Evolutionary conservation across 2,329 filamentous ascomycete species (phyloP), one percentile per base, ranked within the genome.

Genomic region (Bimuria novae-zelandiae): DNA sequence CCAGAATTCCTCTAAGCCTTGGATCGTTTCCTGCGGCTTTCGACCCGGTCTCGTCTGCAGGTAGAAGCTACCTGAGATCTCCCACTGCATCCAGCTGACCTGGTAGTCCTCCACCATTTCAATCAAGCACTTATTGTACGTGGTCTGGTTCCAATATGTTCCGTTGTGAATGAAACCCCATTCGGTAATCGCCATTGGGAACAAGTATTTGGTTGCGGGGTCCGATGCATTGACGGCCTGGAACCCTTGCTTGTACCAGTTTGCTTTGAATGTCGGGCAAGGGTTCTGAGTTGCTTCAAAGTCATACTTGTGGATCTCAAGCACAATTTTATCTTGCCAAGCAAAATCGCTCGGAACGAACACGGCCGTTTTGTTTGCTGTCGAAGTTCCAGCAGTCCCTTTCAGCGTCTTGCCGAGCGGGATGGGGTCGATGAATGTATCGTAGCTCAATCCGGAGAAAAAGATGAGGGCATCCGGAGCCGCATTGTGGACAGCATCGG

Each of bases 1-100:
- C 68, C 69, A 71, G 23, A 62, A 61, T 41, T 70, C 69, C 21
- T 71, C 68, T 19, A 64, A 30, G 0, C 59, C 69, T 19, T 70
- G 62, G 7, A 71, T 62, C 1, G 64, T 69, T 7, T 52, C 27
- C 0, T 67, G 68, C n/a, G 55, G n/a, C n/a, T n/a, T 59, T 14
- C 68, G 56, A 5, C 56, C 55, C 7, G 68, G 68, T 47, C 69
- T 58, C 3, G 69, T 78, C 76, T 80, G 79, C 16, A 69, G 56
- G 33, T 68, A 70, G 33, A 64, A 69, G 36, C 63, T 68, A 4
- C 69, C 68, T 1, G 64, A 64, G 1, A 71, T 46, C 35, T 69
- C 67, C 68, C 67, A 71, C 21, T 70, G 65, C 49, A 63, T 60
- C 66, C 65, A 70, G 29, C 64, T 55, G 16, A 69, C 62, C 45